phyloP scores from a whole-genome alignment of 805 yeast species.

The Saccharomycopsis fodiens region DNA sequence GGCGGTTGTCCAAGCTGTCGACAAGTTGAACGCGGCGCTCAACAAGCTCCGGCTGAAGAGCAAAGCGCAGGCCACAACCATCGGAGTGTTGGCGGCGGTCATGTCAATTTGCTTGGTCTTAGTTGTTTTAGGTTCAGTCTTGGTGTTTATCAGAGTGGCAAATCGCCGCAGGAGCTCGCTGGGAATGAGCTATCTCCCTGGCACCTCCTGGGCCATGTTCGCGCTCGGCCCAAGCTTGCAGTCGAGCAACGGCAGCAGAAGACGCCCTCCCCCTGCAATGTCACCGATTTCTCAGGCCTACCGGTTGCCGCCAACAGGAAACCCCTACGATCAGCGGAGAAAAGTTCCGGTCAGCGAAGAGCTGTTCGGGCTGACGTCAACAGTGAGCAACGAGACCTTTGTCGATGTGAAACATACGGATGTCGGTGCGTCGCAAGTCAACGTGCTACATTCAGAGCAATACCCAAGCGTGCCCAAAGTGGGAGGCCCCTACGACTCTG shows the following conservation, averaged over 20 bases:
- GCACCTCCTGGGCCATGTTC: conserved; percentile 16
- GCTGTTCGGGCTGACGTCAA: neutral
- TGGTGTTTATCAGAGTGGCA: conserved; percentile 1
- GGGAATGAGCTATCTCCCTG: conserved; percentile 4
- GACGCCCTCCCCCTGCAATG: neutral
- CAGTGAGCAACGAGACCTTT: neutral
- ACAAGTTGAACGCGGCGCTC: neutral
- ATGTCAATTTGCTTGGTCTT: conserved; percentile 1
- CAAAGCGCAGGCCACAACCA: neutral
- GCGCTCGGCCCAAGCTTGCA: conserved; percentile 10
- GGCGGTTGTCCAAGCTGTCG: neutral
- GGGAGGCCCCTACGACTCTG: neutral
- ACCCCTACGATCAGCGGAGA: neutral
- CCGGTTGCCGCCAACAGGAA: neutral
- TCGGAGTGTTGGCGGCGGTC: conserved; percentile 6
- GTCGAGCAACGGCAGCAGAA: neutral
- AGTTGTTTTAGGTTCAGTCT: neutral
- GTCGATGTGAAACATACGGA: neutral
- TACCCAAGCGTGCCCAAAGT: neutral
- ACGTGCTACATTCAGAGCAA: neutral
- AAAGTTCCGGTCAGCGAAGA: neutral
- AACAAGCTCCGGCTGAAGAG: neutral
- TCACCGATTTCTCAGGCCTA: neutral
- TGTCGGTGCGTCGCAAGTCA: neutral
- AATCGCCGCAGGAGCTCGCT: conserved; percentile 10